These are phyloP conservation scores for Beta corolliflora DNA, from an alignment of 179 eudicot species.

Conservation along the genomic window DNA sequence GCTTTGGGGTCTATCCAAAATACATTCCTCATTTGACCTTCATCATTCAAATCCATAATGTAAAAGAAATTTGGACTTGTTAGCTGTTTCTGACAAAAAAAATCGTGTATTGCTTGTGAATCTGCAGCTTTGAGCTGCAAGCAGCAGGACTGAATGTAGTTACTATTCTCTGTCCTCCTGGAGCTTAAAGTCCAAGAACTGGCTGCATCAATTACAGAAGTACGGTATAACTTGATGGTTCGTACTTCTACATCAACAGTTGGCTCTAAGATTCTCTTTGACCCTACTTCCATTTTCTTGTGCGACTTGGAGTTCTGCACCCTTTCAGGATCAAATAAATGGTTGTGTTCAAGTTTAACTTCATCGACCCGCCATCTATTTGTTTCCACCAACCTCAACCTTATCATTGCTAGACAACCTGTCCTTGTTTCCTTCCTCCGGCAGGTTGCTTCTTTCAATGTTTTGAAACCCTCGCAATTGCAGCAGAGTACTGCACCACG, in stretches of 20 bases:
- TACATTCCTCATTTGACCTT: constrained; percentile 59
- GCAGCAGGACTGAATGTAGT: constrained; percentile 31
- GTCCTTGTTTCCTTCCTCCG: constrained; percentile 67
- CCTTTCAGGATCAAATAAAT: constrained; percentile 54
- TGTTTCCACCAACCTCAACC: constrained; percentile 53
- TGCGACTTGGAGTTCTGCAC: constrained; percentile 46
- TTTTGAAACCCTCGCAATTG: constrained; percentile 67
- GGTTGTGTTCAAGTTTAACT: constrained; percentile 66
- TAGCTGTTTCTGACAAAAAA: constrained; percentile 51
- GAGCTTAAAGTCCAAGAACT: constrained; percentile 37
- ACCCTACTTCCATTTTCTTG: constrained; percentile 45
- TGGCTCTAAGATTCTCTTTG: constrained; percentile 46
- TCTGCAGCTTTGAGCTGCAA: constrained; percentile 56
- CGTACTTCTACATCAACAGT: constrained; percentile 47
- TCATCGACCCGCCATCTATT: constrained; percentile 64
- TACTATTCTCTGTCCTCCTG: constrained; percentile 35
- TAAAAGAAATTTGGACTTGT: constrained; percentile 66
- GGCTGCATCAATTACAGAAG: constrained; percentile 46
- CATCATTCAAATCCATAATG: constrained; percentile 63
- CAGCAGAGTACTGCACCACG: constrained; percentile 74
- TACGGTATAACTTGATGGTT: constrained; percentile 58
- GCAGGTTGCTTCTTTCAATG: constrained; percentile 50
- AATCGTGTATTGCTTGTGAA: constrained; percentile 40
- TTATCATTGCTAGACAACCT: constrained; percentile 65
- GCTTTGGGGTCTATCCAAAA: constrained; percentile 78